phyloP scores from a whole-genome alignment of 2,329 filamentous ascomycete genomes.

The Colletotrichum truncatum region DNA sequence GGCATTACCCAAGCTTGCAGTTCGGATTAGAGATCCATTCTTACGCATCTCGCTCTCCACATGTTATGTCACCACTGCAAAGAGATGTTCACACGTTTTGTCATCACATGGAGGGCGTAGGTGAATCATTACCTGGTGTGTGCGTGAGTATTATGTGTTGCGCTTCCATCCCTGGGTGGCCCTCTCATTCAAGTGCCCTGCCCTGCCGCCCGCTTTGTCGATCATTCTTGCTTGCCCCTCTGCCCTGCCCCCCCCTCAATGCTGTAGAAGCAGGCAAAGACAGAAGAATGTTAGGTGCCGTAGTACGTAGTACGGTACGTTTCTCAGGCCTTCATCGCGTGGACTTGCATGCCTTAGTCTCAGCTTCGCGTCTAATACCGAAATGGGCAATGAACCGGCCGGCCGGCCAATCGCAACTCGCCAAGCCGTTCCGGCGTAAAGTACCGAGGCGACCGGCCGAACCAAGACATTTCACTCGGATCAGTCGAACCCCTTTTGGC shows the following conservation, averaged over 20 bases:
- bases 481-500: background rate
- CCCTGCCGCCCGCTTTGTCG: background rate
- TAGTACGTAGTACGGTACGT: background rate
- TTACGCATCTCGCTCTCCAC: constrained; percentile 1
- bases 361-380: constrained; percentile 28
- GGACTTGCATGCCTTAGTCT: constrained; percentile 20
- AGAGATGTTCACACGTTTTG: background rate
- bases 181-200: background rate
- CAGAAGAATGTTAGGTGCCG: background rate
- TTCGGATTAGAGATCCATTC: background rate
- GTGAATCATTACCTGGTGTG: background rate
- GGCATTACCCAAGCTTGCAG: background rate
- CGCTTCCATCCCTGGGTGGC: background rate
- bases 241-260: background rate
- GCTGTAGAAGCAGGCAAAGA: background rate
- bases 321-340: constrained; percentile 20
- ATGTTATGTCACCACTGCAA: constrained; percentile 26
- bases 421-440: constrained; percentile 27
- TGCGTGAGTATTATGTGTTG: too few species aligned
- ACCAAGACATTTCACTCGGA: background rate
- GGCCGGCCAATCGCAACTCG: constrained; percentile 21
- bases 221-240: background rate
- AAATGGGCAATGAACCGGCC: constrained; percentile 26
- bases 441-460: constrained; percentile 19
- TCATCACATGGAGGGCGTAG: background rate